phyloP scores from a whole-genome alignment of 1,284 basidiomycete genomes.

The Chondrostereum purpureum region DNA sequence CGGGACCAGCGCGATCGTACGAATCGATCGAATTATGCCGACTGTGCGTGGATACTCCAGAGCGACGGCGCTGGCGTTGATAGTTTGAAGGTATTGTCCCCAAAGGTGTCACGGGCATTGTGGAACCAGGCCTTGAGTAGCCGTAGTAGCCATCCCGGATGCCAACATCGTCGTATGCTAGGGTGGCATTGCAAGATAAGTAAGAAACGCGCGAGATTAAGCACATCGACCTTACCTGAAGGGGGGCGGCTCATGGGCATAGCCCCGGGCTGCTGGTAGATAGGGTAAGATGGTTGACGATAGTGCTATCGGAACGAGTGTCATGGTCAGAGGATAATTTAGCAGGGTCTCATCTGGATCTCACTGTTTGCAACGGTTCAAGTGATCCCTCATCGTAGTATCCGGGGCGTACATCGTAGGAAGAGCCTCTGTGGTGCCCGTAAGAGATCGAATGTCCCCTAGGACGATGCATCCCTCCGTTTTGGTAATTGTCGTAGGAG shows the following conservation, averaged over 20 bases:
- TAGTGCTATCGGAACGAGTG: slow-evolving; percentile 11
- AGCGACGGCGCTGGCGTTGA: slow-evolving; percentile 42
- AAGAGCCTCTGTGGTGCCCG: slow-evolving; percentile 7
- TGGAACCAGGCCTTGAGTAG: slow-evolving; percentile 24
- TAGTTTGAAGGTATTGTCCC: slow-evolving; percentile 24
- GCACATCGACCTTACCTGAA: slow-evolving; percentile 27
- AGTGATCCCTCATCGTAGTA: slow-evolving; percentile 9
- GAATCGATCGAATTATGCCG: slow-evolving; percentile 22
- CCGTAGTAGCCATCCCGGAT: slow-evolving; percentile 31
- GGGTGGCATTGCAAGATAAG: not conserved
- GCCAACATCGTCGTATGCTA: slow-evolving; percentile 45
- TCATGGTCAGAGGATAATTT: not conserved
- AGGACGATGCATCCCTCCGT: slow-evolving; percentile 9
- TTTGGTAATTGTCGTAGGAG: slow-evolving; percentile 9
- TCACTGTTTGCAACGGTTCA: slow-evolving; percentile 2
- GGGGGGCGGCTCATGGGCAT: slow-evolving; percentile 21
- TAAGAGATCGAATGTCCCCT: slow-evolving; percentile 13
- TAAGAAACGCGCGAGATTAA: slow-evolving; percentile 22
- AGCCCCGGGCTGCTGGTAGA: slow-evolving; percentile 19
- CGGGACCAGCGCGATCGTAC: slow-evolving; percentile 37
- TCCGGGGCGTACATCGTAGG: slow-evolving; percentile 7
- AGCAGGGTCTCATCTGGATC: not conserved
- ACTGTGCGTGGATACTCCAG: slow-evolving; percentile 47
- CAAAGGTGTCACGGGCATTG: slow-evolving; percentile 25
- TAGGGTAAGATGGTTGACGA: slow-evolving; percentile 21